Conservation (phyloP, 495 filamentous ascomycete genomes). For the Haplographium delicatum region DNA sequence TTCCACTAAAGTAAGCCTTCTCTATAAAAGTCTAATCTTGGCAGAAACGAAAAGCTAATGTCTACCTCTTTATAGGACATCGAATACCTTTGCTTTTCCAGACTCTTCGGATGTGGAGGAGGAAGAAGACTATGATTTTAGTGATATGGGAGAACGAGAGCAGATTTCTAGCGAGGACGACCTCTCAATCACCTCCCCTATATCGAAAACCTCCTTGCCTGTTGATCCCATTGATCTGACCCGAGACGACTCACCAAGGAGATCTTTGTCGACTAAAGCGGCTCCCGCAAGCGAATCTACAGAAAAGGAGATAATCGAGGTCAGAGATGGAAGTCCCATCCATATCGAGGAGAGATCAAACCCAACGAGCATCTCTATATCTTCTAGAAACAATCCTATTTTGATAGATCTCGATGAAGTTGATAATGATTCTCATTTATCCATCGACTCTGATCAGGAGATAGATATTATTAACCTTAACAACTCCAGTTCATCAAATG, state of each 20-base stretch:
- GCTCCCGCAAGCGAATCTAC: conserved; percentile 12
- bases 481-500: too few relatives aligned
- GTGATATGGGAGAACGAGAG: conserved; percentile 17
- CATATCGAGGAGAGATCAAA: conserved; percentile 7
- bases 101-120: conserved; percentile 42
- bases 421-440: conserved; percentile 32
- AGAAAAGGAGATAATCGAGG: conserved; percentile 5
- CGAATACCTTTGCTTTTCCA: conserved; percentile 33
- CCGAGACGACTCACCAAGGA: conserved; percentile 19
- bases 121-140: conserved; percentile 38
- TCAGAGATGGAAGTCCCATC: conserved; percentile 9
- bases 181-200: conserved; percentile 13
- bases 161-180: conserved; percentile 13
- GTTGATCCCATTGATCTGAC: conserved; percentile 23
- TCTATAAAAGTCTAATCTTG: conserved; percentile 9
- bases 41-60: too few relatives aligned
- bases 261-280: background rate
- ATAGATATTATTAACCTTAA: too few relatives aligned
- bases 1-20: conserved; percentile 14
- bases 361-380: conserved; percentile 1
- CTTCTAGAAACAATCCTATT: conserved; percentile 12
- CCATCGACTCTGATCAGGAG: conserved; percentile 26
- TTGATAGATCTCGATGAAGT: conserved; percentile 18
- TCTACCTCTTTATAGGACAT: conserved; percentile 45
- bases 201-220: conserved; percentile 25